Conservation (phyloP, 2,329 filamentous ascomycete species). For the Alternaria consortialis region DNA sequence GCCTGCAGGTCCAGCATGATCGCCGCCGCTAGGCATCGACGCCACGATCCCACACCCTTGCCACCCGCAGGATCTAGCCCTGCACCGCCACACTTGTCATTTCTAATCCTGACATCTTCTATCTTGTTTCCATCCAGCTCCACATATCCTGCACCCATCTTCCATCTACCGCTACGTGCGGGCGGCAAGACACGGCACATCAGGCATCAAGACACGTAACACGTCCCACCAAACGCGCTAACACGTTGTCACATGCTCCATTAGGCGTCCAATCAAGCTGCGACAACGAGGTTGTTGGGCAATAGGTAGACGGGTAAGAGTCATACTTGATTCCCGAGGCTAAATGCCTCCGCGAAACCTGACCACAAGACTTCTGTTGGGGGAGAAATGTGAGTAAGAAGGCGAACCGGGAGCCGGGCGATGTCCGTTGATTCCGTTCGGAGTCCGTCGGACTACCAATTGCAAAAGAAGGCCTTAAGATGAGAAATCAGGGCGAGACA, state of each 20-base stretch:
- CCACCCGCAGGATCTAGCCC: neutral
- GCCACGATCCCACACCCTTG: neutral
- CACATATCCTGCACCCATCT: neutral
- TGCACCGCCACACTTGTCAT: neutral
- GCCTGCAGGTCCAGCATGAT: neutral
- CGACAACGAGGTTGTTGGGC: neutral
- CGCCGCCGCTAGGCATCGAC: neutral
- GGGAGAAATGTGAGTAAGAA: conserved; percentile 9
- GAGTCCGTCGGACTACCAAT: neutral
- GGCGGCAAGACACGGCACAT: neutral
- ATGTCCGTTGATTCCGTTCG: neutral
- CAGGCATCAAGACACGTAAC: conserved; percentile 9
- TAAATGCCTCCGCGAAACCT: neutral
- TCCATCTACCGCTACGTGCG: neutral
- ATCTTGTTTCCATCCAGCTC: neutral
- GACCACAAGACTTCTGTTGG: neutral
- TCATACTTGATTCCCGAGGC: neutral
- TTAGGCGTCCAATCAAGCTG: conserved; percentile 15
- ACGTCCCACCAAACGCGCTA: conserved; percentile 17
- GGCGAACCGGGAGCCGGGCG: neutral
- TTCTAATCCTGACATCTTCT: neutral
- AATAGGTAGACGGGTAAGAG: neutral
- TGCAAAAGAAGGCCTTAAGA: neutral
- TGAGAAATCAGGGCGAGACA: neutral
- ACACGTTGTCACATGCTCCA: conserved; percentile 32